Percentiles rank a stretch among this genome's conserved stretches.
Conservation (phyloP, 495 filamentous ascomycete genomes). For the Penicillium steckii region DNA sequence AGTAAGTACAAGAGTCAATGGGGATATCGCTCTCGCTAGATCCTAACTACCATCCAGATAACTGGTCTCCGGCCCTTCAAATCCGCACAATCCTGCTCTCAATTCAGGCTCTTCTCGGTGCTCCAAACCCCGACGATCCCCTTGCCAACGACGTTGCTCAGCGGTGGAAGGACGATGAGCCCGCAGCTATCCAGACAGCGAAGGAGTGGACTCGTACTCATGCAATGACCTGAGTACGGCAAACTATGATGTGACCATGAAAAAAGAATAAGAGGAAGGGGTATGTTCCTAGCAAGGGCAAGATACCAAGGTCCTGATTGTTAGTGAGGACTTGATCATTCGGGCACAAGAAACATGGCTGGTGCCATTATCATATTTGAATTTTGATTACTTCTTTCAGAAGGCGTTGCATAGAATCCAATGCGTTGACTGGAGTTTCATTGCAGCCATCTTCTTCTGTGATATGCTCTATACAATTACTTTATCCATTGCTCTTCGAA, state of each 20-base stretch:
- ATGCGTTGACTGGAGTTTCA: slow-evolving; percentile 2
- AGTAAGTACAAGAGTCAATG: slow-evolving; percentile 51
- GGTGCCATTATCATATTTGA: background rate
- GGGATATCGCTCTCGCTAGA: background rate
- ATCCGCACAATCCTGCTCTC: slow-evolving; percentile 97
- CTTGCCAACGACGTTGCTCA: slow-evolving; percentile 97
- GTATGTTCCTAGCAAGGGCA: background rate
- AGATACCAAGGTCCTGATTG: background rate
- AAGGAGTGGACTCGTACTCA: slow-evolving; percentile 84
- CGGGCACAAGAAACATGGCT: too few species aligned
- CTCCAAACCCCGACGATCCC: slow-evolving; percentile 96
- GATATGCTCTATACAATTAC: background rate
- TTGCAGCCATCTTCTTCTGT: background rate
- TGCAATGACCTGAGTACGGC: slow-evolving; percentile 54
- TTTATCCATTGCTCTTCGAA: background rate
- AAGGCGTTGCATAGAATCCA: slow-evolving; percentile 23
- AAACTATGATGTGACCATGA: slow-evolving; percentile 42
- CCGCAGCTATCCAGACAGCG: slow-evolving; percentile 84
- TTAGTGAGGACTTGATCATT: too few species aligned
- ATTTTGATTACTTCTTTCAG: slow-evolving; percentile 8
- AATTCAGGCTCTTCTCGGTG: slow-evolving; percentile 94
- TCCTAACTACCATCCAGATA: slow-evolving; percentile 57
- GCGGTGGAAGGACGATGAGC: slow-evolving; percentile 94
- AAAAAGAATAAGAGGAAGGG: slow-evolving; percentile 7
- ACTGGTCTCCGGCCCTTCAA: slow-evolving; percentile 98